A percentile compares a stretch with the other conserved stretches of the same genome.
Conservation (phyloP, 371 early-diverging fungal species). For the Choanephora cucurbitarum region DNA sequence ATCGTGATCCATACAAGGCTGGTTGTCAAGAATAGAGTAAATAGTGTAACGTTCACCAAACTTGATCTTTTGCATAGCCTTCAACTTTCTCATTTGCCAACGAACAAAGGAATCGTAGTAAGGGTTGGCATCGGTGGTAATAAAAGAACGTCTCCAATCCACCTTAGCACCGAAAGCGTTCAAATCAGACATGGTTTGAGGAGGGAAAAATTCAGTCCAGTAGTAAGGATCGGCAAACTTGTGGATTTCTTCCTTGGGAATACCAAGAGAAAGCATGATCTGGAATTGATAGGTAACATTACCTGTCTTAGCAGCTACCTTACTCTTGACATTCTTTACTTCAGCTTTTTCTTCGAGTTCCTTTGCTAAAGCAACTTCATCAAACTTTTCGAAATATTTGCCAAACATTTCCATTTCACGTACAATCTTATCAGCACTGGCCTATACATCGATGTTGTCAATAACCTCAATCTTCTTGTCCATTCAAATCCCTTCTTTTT, state of each 20-base stretch:
- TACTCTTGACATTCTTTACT: slow-evolving; percentile 79
- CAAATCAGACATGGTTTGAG: slow-evolving; percentile 82
- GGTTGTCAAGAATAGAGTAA: slow-evolving; percentile 96
- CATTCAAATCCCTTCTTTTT: too few relatives aligned
- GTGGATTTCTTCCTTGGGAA: slow-evolving; percentile 87
- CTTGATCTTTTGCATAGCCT: slow-evolving; percentile 81
- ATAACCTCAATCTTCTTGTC: background rate
- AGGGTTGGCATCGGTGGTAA: slow-evolving; percentile 99
- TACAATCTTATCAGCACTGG: slow-evolving; percentile 97
- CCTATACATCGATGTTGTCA: too few relatives aligned
- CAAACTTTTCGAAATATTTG: slow-evolving; percentile 68
- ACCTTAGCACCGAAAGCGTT: slow-evolving; percentile 89
- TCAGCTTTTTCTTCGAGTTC: slow-evolving; percentile 46
- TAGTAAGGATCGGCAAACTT: slow-evolving; percentile 95
- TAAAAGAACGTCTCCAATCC: slow-evolving; percentile 99
- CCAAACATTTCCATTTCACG: slow-evolving; percentile 97
- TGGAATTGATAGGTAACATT: slow-evolving; percentile 92
- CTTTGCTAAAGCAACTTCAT: slow-evolving; percentile 52
- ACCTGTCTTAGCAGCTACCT: slow-evolving; percentile 88
- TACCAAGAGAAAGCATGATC: slow-evolving; percentile 94
- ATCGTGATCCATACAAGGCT: slow-evolving; percentile 99
- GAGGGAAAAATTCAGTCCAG: slow-evolving; percentile 99
- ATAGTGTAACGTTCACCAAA: slow-evolving; percentile 99
- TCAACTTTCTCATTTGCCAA: slow-evolving; percentile 99
- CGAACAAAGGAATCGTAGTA: slow-evolving; percentile 99